These are phyloP conservation scores for Daldinia vernicosa DNA, from an alignment of 495 filamentous ascomycete species.

Conservation along the genomic window DNA sequence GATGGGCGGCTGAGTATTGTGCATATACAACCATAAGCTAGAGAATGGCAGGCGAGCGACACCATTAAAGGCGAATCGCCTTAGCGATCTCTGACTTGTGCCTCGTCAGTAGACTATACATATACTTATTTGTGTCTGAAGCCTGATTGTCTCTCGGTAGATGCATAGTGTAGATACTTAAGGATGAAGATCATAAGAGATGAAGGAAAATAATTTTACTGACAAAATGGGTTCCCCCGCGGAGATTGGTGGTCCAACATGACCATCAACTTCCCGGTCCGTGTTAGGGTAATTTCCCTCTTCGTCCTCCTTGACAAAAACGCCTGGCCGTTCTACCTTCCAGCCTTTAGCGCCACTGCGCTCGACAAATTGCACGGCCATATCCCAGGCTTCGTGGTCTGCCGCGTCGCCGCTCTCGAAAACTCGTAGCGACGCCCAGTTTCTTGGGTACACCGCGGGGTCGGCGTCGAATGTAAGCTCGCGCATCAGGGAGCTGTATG, in stretches of 20 bases:
- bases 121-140: neutral
- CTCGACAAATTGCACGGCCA: conserved; percentile 52
- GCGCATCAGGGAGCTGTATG: conserved; percentile 52
- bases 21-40: conserved; percentile 28
- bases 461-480: conserved; percentile 38
- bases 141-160: neutral
- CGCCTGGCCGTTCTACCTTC: conserved; percentile 51
- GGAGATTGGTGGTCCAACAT: neutral
- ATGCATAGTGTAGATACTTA: neutral
- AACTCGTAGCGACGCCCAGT: conserved; percentile 50
- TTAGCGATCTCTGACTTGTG: conserved; percentile 30
- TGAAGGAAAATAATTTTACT: conserved; percentile 9
- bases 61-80: conserved; percentile 33
- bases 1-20: neutral
- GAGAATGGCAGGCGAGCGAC: conserved; percentile 29
- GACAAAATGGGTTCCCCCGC: conserved; percentile 7
- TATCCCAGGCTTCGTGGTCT: conserved; percentile 55
- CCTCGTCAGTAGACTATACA: conserved; percentile 13
- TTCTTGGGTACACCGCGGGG: conserved; percentile 24
- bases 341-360: conserved; percentile 45
- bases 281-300: conserved; percentile 11
- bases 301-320: conserved; percentile 46
- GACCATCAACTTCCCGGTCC: conserved; percentile 31
- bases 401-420: conserved; percentile 58
- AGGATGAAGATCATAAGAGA: neutral